phyloP scores from a whole-genome alignment of 106 monocot genomes.

The Allium cepa region DNA sequence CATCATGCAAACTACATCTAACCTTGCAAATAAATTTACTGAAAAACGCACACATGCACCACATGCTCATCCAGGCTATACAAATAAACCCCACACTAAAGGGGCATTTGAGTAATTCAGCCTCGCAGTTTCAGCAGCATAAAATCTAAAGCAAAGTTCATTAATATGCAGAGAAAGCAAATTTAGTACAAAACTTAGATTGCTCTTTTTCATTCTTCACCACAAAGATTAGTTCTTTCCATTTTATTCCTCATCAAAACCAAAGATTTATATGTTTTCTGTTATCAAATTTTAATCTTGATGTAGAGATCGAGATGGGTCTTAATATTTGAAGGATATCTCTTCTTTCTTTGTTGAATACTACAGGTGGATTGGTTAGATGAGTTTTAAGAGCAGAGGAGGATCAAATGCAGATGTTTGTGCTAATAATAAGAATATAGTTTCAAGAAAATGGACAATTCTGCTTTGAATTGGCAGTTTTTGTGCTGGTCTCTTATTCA shows the following conservation, averaged over 20 bases:
- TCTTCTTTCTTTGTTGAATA: no score
- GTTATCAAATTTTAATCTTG: background rate
- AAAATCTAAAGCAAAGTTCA: constrained; percentile 7
- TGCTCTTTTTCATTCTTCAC: constrained; percentile 12
- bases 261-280: background rate
- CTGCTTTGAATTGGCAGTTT: no score
- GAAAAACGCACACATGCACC: constrained; percentile 1
- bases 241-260: background rate
- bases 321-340: no score
- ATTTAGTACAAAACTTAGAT: constrained; percentile 3
- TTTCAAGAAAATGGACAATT: no score
- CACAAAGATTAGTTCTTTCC: constrained; percentile 10
- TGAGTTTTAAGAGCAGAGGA: no score
- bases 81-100: background rate
- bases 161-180: background rate
- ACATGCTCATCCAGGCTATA: background rate
- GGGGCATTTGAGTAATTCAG: background rate
- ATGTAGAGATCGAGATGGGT: background rate
- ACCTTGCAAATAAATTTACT: background rate
- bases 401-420: no score
- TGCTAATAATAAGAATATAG: no score
- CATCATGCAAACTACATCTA: background rate
- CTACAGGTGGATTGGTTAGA: no score
- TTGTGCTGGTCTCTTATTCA: no score
- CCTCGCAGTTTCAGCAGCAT: background rate